Percentiles rank a stretch among this genome's conserved stretches.
Conservation (phyloP, 2,329 filamentous ascomycete species). For the Aureobasidium namibiae region DNA sequence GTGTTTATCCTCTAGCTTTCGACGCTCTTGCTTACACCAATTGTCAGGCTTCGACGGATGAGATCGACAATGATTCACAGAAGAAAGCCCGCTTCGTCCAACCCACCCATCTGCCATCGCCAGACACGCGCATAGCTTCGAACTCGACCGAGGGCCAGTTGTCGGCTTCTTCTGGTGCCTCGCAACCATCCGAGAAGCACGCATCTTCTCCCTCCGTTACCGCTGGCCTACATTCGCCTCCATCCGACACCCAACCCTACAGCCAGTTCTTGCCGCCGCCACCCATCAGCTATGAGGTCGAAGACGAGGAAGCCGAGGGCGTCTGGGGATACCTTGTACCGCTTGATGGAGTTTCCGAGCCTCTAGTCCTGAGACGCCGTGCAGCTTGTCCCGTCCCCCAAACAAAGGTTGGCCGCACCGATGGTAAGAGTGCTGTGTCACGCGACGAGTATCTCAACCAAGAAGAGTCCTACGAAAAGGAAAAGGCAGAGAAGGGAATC, state of each 20-base stretch:
- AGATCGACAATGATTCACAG: slow-evolving; percentile 46
- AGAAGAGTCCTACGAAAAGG: slow-evolving; percentile 54
- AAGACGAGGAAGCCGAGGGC: slow-evolving; percentile 74
- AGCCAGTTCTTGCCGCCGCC: slow-evolving; percentile 75
- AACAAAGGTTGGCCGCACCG: slow-evolving; percentile 27
- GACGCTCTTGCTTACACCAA: slow-evolving; percentile 15
- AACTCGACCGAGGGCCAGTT: slow-evolving; percentile 60
- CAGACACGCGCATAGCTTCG: slow-evolving; percentile 62
- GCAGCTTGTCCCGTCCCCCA: slow-evolving; percentile 56
- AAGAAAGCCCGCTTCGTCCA: slow-evolving; percentile 73
- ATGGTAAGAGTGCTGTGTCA: slow-evolving; percentile 38
- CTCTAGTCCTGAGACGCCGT: slow-evolving; percentile 68
- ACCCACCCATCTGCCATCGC: slow-evolving; percentile 68
- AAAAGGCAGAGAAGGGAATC: slow-evolving; percentile 42
- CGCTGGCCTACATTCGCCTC: slow-evolving; percentile 51
- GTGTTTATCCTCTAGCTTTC: not conserved
- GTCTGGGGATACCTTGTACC: slow-evolving; percentile 96
- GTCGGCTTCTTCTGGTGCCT: slow-evolving; percentile 60
- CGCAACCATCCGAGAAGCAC: slow-evolving; percentile 48
- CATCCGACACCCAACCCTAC: slow-evolving; percentile 67
- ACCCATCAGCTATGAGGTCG: slow-evolving; percentile 65
- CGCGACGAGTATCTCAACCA: slow-evolving; percentile 48
- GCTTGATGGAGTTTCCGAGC: slow-evolving; percentile 48
- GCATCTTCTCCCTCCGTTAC: slow-evolving; percentile 24
- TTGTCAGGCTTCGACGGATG: slow-evolving; percentile 52